Conservation (phyloP, 169 alveolate species). For the Cryptosporidium meleagridis region DNA sequence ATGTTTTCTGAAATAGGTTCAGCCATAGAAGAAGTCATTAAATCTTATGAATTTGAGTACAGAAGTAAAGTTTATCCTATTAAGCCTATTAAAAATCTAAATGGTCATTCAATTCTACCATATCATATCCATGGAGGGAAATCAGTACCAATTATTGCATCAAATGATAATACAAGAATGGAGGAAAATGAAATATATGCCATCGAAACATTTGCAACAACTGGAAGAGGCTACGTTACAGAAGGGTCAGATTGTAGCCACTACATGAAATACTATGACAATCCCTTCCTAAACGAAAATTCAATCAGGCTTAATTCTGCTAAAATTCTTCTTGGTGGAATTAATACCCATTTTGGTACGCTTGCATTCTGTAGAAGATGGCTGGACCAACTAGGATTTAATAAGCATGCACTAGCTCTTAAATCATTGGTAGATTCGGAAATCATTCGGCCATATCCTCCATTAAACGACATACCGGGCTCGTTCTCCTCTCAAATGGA, state of each 20-base stretch:
- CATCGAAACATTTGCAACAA: slow-evolving; percentile 98
- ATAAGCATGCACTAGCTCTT: slow-evolving; percentile 93
- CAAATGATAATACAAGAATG: slow-evolving; percentile 93
- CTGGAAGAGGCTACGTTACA: slow-evolving; percentile 95
- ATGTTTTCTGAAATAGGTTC: slow-evolving; percentile 97
- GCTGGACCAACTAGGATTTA: slow-evolving; percentile 96
- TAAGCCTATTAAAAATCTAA: slow-evolving; percentile 95
- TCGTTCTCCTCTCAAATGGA: slow-evolving; percentile 99
- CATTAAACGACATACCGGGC: slow-evolving; percentile 96
- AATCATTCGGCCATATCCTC: slow-evolving; percentile 98
- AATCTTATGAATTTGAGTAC: slow-evolving; percentile 95
- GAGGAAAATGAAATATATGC: slow-evolving; percentile 99
- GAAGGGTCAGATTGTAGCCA: slow-evolving; percentile 94
- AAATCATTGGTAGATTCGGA: slow-evolving; percentile 95
- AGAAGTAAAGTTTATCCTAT: slow-evolving; percentile 93
- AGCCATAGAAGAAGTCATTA: slow-evolving; percentile 98
- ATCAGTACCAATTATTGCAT: slow-evolving; percentile 98
- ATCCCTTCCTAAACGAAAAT: slow-evolving; percentile 83
- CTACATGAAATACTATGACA: slow-evolving; percentile 96
- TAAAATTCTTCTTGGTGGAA: slow-evolving; percentile 90
- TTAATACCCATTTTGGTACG: slow-evolving; percentile 96
- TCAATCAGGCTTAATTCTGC: slow-evolving; percentile 92
- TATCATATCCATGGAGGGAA: slow-evolving; percentile 98
- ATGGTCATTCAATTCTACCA: slow-evolving; percentile 98
- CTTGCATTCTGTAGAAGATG: slow-evolving; percentile 99